Conservation (phyloP, 164 flowering plant species). For the Platanus orientalis region DNA sequence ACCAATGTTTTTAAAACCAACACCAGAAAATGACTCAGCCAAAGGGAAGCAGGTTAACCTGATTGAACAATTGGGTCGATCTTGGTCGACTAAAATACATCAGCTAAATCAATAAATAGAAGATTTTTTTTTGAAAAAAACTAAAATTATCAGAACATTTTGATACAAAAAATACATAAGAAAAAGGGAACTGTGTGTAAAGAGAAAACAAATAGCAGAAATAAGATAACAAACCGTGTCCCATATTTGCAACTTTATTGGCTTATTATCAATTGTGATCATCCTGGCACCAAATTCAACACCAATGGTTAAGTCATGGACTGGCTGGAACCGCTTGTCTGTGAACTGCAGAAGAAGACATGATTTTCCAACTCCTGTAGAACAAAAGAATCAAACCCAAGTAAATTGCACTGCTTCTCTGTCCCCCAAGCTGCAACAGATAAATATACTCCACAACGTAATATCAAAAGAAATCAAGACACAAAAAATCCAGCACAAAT, state of each 20-base stretch:
- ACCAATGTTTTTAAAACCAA: not conserved
- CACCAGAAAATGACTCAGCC: not conserved
- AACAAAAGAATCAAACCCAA: not conserved
- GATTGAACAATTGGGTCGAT: not conserved
- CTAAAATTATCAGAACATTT: not conserved
- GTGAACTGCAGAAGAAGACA: conserved; percentile 67
- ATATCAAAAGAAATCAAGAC: not conserved
- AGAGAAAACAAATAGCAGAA: not conserved
- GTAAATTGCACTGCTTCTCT: too few species aligned
- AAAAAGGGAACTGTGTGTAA: too few species aligned
- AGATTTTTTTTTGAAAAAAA: not conserved
- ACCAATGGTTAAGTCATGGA: conserved; percentile 69
- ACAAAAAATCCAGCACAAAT: not conserved
- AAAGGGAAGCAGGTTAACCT: not conserved
- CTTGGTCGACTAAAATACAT: too few species aligned
- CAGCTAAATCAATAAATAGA: not conserved
- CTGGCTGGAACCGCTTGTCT: conserved; percentile 74
- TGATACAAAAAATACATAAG: too few species aligned
- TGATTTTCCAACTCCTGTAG: conserved; percentile 65
- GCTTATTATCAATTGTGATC: conserved; percentile 54
- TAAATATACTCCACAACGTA: not conserved
- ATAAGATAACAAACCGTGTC: conserved; percentile 41
- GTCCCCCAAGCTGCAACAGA: too few species aligned
- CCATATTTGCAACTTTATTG: conserved; percentile 69
- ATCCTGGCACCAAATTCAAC: conserved; percentile 75